Evolutionary conservation across 305 asterid species (phyloP), one percentile per base, ranked within the genome.

Genomic region (Striga hermonthica): DNA sequence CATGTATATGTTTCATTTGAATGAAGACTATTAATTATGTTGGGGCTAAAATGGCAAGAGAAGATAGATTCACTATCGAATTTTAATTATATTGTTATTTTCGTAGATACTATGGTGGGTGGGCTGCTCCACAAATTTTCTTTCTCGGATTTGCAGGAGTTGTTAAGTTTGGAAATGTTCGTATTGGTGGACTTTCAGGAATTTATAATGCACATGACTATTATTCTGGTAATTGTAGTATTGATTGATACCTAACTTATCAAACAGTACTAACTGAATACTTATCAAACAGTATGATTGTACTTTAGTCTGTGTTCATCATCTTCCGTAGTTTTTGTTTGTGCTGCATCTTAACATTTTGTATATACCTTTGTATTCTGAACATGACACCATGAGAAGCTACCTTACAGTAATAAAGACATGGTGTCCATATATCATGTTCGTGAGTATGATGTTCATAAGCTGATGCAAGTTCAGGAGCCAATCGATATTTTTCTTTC

Each of bases 121-220:
- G 96, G 97, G 95, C 85, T 72, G 97, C 97, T 59, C 99, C 97
- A 52, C 74, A 86, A 31, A 93, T 93, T 69, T 93, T 77, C 85
- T 93, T 90, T 80, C 95, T 93, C 69, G 99, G 97, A 63, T 86
- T 83, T 80, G 96, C 97, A 16, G 99, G 99, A 74, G 80, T 93
- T 50, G 48, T 90, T 71, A 93, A 82, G 83, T 93, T 84, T 68
- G 99, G 97, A 55, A 93, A 88, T 76, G 74, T 93, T 75, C 99
- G 99, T 60, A 90, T 93, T 58, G 99, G 96, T 75, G 99, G 99
- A 68, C 87, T 90, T 69, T 93, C 99, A 67, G 97, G 99, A 73
- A 93, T 93, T 54, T 93, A 83, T 76, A 93, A 93, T 54, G 70
- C 78, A 64, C 71, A 74, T 64, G 80, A 93, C 81, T 93, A 90